Evolutionary conservation across 345 rosid species (phyloP), one percentile per base, ranked within the genome.

Genomic region (Eucalyptus erythrocorys): DNA sequence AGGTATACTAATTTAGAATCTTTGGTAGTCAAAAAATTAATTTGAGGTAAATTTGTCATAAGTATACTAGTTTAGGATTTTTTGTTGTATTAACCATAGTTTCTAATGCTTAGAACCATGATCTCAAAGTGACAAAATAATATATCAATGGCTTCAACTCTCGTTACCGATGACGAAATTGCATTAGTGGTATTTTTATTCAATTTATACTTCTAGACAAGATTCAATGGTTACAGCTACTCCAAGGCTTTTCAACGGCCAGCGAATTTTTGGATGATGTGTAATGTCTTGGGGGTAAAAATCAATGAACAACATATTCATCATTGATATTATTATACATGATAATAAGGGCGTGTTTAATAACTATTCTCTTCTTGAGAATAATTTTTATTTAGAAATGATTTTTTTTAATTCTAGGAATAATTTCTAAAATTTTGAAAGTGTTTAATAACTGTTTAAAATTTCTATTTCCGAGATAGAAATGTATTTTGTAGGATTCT

Each of bases 361-460:
- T 50, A 50, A 50, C 8, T 4, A 50, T 6, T 3, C 0, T 17
- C 0, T 0, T 50, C 22, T 8, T 51, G 22, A 4, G 8, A 51
- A 51, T 51, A 51, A 3, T 51, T 51, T 51, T 51, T 17, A 0
- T 8, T 22, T 2, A 51, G 1, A 51, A 51, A 7, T 51, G 24
- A 51, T 0, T 51, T 51, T 50, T 50, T 0, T 19, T 51, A 19
- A 9, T 7, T 51, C 2, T 4, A 19, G 4, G 57, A 51, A 51
- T 4, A 51, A 51, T 7, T 51, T 19, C 8, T 19, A 19, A 51
- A 51, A 0, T 51, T 19, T 19, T 19, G 57, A 51, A 51, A 51
- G 57, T 9, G 0, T 51, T 19, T 51, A 24, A 7, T 51, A 51
- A 51, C 8, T 51, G 10, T 3, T 4, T 26, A 19, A 51, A 51